Evolutionary conservation across 1,284 basidiomycete species (phyloP).

Genomic region (Coriolopsis trogii): DNA sequence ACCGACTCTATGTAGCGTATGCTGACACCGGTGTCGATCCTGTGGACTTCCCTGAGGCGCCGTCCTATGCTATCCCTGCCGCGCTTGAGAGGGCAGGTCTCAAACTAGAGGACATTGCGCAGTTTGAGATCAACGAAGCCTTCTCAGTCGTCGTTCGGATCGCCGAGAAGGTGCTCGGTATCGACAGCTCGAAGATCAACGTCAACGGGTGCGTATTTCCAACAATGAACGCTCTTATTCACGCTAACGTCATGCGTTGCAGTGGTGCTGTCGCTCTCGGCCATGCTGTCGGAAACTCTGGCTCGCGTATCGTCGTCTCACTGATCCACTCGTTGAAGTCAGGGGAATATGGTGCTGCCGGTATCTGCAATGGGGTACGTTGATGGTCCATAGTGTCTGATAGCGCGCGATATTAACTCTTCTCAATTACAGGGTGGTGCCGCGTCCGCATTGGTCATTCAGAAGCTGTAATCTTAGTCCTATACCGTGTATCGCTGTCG

Average conservation of each 20-base stretch:
- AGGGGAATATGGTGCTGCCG: slow-evolving; percentile 97
- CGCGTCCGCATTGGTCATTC: slow-evolving; percentile 88
- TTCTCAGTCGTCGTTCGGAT: slow-evolving; percentile 95
- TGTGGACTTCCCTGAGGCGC: slow-evolving; percentile 96
- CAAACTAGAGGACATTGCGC: slow-evolving; percentile 82
- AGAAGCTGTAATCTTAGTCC: slow-evolving; percentile 65
- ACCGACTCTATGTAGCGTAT: slow-evolving; percentile 66
- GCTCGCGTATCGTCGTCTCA: slow-evolving; percentile 93
- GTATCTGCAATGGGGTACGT: slow-evolving; percentile 96
- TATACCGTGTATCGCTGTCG: slow-evolving; percentile 27
- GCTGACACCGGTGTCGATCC: slow-evolving; percentile 97
- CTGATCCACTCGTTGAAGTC: slow-evolving; percentile 90
- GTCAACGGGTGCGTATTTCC: slow-evolving; percentile 72
- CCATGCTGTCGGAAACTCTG: slow-evolving; percentile 96
- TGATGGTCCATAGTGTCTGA: not conserved
- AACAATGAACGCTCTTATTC: not conserved
- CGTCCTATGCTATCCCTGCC: slow-evolving; percentile 87
- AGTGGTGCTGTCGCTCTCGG: slow-evolving; percentile 93
- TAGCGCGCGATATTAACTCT: too few relatives aligned
- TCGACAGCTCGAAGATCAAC: slow-evolving; percentile 92
- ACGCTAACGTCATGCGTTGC: slow-evolving; percentile 15
- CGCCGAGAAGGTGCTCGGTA: slow-evolving; percentile 85
- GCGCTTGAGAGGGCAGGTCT: slow-evolving; percentile 91
- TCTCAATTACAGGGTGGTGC: slow-evolving; percentile 87
- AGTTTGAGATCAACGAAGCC: slow-evolving; percentile 98